phyloP scores from a whole-genome alignment of 345 rosid genomes.

The Boechera divaricarpa region DNA sequence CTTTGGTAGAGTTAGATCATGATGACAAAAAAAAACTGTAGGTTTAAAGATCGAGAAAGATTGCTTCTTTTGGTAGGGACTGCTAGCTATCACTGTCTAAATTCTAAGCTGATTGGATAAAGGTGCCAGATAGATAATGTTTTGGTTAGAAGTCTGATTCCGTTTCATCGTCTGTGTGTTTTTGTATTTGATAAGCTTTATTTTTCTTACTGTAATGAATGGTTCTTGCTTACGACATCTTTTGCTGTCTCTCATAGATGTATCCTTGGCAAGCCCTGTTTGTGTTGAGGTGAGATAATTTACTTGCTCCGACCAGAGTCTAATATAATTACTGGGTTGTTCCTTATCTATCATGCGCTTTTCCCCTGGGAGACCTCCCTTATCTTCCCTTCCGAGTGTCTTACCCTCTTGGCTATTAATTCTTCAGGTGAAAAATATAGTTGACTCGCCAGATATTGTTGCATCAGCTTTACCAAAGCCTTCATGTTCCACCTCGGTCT shows the following conservation, averaged over 20 bases:
- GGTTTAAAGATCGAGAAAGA: too few species aligned
- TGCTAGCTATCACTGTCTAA: too few species aligned
- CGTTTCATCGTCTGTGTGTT: not conserved
- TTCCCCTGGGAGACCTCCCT: not conserved
- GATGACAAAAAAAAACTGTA: too few species aligned
- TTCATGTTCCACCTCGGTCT: conserved; percentile 50
- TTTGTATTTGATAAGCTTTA: not conserved
- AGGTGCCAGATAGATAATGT: not conserved
- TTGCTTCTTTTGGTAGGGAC: too few species aligned
- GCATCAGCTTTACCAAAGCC: conserved; percentile 53
- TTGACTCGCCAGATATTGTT: conserved; percentile 54
- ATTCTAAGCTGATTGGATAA: not conserved
- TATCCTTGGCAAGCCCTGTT: conserved; percentile 54
- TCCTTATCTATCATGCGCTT: not conserved
- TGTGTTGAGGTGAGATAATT: conserved; percentile 51
- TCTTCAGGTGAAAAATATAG: conserved; percentile 56
- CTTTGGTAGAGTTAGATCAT: too few species aligned
- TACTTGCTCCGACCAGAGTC: not conserved
- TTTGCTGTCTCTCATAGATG: conserved; percentile 49
- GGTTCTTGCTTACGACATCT: not conserved
- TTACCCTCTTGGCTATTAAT: conserved; percentile 4
- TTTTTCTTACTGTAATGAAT: not conserved
- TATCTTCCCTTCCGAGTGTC: not conserved
- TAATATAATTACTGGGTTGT: not conserved
- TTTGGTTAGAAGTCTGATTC: not conserved